Evolutionary conservation across 2,329 filamentous ascomycete genomes (phyloP).

Genomic region (Monosporascus sp.): DNA sequence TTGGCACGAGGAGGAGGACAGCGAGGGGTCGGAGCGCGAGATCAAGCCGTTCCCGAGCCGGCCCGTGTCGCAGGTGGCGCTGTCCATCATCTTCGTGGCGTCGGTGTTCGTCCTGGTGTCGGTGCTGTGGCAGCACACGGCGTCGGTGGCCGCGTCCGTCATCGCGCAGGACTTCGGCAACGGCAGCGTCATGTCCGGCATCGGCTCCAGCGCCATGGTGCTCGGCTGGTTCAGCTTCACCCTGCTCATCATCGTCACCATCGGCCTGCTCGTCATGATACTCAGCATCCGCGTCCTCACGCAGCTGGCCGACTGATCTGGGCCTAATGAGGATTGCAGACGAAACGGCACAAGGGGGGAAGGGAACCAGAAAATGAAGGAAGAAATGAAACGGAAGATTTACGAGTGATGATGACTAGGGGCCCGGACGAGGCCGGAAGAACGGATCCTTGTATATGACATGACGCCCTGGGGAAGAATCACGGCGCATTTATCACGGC

Average conservation of each 20-base stretch:
- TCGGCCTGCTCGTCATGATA: slow-evolving; percentile 93
- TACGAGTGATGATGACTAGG: background rate
- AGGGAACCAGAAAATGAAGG: slow-evolving; percentile 4
- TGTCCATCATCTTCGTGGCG: slow-evolving; percentile 83
- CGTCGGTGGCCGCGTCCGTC: slow-evolving; percentile 88
- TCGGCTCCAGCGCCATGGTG: slow-evolving; percentile 78
- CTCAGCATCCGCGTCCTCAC: slow-evolving; percentile 80
- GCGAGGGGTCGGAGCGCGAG: slow-evolving; percentile 75
- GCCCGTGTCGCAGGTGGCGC: slow-evolving; percentile 84
- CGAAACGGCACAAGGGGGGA: background rate
- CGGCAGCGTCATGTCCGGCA: slow-evolving; percentile 29
- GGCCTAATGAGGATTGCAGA: background rate
- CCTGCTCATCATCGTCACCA: slow-evolving; percentile 88
- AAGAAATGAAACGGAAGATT: background rate
- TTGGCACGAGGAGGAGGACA: slow-evolving; percentile 90
- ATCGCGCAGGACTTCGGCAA: slow-evolving; percentile 55
- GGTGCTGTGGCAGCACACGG: slow-evolving; percentile 87
- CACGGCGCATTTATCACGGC: background rate
- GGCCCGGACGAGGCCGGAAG: background rate
- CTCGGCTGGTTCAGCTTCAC: slow-evolving; percentile 97
- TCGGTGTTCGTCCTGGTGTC: slow-evolving; percentile 70
- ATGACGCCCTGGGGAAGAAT: background rate
- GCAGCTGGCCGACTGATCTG: slow-evolving; percentile 42
- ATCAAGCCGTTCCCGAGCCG: slow-evolving; percentile 92
- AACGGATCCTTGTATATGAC: background rate